phyloP scores from a whole-genome alignment of 108 stramenopile genomes.

The Cyclotella sp. region DNA sequence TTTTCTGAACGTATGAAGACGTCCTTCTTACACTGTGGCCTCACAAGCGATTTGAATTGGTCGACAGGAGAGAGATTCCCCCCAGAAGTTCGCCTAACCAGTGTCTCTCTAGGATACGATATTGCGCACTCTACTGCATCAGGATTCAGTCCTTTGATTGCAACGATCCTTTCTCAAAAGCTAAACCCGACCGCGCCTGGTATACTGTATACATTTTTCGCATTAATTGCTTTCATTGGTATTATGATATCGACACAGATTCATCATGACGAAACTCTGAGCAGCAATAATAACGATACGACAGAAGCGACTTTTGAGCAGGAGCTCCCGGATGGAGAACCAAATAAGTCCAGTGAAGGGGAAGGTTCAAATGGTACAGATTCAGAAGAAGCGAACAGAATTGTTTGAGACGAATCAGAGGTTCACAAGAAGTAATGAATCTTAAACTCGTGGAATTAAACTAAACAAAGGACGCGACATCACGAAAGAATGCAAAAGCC shows the following conservation, averaged over 20 bases:
- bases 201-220: conserved; percentile 51
- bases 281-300: background rate
- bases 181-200: conserved; percentile 54
- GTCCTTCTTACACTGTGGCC: too few species aligned
- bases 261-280: conserved; percentile 13
- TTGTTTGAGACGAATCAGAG: background rate
- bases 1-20: too few species aligned
- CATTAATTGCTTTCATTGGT: conserved; percentile 24
- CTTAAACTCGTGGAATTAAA: too few species aligned
- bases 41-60: background rate
- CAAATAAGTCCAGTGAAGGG: too few species aligned
- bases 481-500: background rate
- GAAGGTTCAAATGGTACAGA: too few species aligned
- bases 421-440: background rate
- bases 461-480: too few species aligned
- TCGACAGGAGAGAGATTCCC: conserved; percentile 59
- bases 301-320: background rate
- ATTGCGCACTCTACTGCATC: conserved; percentile 65
- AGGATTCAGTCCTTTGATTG: conserved; percentile 67
- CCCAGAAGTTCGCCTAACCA: conserved; percentile 64
- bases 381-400: background rate
- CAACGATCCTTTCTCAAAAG: conserved; percentile 58
- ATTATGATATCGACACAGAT: conserved; percentile 37
- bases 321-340: too few species aligned
- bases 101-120: conserved; percentile 68